Percentiles rank a stretch among this genome's conserved stretches.
These are phyloP conservation scores for Cutaneotrichosporon arboriforme DNA, from an alignment of 1,284 basidiomycete genomes.

Conservation along the genomic window DNA sequence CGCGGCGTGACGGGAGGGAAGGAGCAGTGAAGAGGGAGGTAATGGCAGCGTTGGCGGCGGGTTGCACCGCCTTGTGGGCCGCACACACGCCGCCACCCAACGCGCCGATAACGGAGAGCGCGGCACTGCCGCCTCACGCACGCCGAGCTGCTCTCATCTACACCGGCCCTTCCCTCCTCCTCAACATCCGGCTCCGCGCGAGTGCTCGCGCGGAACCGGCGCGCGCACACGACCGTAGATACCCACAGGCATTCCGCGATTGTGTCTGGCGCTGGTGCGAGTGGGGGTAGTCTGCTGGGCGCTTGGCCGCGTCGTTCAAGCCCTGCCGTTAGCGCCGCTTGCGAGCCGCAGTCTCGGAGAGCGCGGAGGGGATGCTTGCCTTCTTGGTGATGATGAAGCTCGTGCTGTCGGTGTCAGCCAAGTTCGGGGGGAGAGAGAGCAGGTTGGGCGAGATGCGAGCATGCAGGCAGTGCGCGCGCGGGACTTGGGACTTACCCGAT, in stretches of 20 bases:
- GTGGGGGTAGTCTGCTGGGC: constrained; percentile 64
- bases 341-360: background rate
- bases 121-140: no score
- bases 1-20: no score
- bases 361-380: no score
- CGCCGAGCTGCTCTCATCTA: background rate
- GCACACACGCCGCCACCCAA: no score
- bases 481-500: constrained; percentile 9
- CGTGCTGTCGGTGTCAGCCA: constrained; percentile 47
- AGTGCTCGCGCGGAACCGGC: no score
- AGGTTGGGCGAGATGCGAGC: no score
- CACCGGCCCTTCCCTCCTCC: background rate
- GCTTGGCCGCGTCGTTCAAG: constrained; percentile 67
- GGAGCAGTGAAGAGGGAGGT: no score
- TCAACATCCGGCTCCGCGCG: background rate
- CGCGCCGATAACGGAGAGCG: no score
- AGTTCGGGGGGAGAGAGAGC: no score
- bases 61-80: no score
- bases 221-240: constrained; percentile 59
- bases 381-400: constrained; percentile 97
- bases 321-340: constrained; percentile 54
- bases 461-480: no score
- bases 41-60: no score
- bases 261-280: constrained; percentile 49
- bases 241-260: constrained; percentile 62